Percentiles rank a stretch among this genome's conserved stretches.
These are phyloP conservation scores for Mycena vitilis DNA, from an alignment of 768 basidiomycete species.

Conservation along the genomic window DNA sequence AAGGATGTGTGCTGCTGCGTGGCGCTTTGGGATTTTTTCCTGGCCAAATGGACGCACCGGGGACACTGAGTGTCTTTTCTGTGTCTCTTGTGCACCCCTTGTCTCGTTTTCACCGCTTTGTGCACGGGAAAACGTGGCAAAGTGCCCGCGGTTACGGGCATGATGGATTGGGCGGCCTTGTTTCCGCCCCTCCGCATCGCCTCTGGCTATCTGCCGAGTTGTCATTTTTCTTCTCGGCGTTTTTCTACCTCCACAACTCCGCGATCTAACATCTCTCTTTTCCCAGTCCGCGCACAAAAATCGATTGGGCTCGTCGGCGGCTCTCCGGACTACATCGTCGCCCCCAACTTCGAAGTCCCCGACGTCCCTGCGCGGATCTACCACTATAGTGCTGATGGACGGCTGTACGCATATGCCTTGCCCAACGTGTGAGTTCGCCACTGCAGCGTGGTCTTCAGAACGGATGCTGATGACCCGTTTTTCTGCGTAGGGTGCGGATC, in stretches of 20 bases:
- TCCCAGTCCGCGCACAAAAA: slow-evolving; percentile 93
- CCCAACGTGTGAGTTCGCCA: slow-evolving; percentile 69
- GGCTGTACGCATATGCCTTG: slow-evolving; percentile 87
- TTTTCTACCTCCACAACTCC: slow-evolving; percentile 9
- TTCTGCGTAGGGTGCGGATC: slow-evolving; percentile 72
- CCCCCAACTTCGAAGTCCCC: slow-evolving; percentile 73
- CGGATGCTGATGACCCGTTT: slow-evolving; percentile 18
- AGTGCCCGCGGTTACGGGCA: neutral
- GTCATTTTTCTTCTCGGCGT: slow-evolving; percentile 20
- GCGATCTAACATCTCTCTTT: slow-evolving; percentile 32
- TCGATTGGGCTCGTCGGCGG: slow-evolving; percentile 87
- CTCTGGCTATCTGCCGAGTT: slow-evolving; percentile 24
- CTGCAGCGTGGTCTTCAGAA: slow-evolving; percentile 16
- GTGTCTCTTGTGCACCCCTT: no score
- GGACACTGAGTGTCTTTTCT: neutral
- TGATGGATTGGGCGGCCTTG: neutral
- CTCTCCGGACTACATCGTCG: slow-evolving; percentile 76
- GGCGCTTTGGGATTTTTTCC: no score
- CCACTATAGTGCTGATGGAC: slow-evolving; percentile 88
- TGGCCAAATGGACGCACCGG: no score
- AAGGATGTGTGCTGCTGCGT: neutral
- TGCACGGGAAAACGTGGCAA: neutral
- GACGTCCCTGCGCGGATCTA: slow-evolving; percentile 81
- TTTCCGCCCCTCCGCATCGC: slow-evolving; percentile 12
- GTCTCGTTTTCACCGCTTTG: neutral